Evolutionary conservation across 495 filamentous ascomycete genomes (phyloP), one percentile per base, ranked within the genome.

Genomic region (Poronia punctata): DNA sequence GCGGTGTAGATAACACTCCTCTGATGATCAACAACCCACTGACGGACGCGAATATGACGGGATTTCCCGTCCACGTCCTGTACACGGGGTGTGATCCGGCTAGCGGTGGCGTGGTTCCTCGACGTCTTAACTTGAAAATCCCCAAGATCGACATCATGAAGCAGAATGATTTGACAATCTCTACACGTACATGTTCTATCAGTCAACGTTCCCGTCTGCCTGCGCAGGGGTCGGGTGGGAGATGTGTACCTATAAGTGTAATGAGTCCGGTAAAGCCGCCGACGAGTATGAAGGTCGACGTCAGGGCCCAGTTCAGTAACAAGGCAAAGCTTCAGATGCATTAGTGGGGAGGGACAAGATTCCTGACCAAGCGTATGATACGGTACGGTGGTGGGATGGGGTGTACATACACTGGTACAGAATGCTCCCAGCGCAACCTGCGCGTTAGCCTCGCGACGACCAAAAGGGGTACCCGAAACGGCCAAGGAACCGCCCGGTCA

Each of bases 21-120:
- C 54, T 49, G 36, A 48, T 38, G 18, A 59, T 53, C 33, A 47
- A 41, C 35, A 47, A 14, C 12, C 29, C 21, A 21, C 45, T 50
- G 24, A 40, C 38, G 35, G 42, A 29, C 20, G 29, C 36, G 25
- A 55, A 46, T 23, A 47, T 41, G 21, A 49, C 41, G 29, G 41
- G 43, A 23, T 51, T 44, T 34, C 25, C 43, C 15, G 24, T 11
- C 38, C 33, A 59, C 15, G 40, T 46, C 29, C 38, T 26, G n/a
- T 48, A 35, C 32, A 19, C 28, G 16, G 44, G 26, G 22, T 28
- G 23, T 21, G 32, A 24, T 39, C 31, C 42, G 34, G 33, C 37
- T 28, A 26, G 20, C n/a, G 27, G 19, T 5, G 30, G 27, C 21
- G 34, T 36, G 15, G 50, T 31, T 19, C 36, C 24, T 15, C 23